Evolutionary conservation across 352 stramenopile genomes (phyloP).

Genomic region (Phytophthora vignae): DNA sequence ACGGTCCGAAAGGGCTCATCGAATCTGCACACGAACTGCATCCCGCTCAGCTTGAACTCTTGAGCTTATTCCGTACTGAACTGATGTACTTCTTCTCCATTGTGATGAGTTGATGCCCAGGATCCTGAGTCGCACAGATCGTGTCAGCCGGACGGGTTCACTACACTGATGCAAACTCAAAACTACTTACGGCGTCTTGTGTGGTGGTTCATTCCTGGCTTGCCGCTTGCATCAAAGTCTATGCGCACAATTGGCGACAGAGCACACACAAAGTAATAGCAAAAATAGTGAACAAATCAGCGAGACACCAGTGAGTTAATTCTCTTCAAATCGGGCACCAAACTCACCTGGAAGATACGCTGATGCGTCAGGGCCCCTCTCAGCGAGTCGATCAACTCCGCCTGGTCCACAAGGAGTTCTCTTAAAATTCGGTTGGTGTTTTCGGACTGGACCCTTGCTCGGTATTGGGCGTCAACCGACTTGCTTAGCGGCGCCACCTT

Average conservation of each 20-base stretch:
- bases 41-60: neutral
- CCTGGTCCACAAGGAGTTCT: neutral
- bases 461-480: neutral
- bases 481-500: neutral
- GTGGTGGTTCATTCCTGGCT: neutral
- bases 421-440: neutral
- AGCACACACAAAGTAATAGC: neutral
- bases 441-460: neutral
- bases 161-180: neutral
- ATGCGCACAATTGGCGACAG: neutral
- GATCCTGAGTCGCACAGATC: neutral
- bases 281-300: neutral
- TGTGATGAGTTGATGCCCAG: neutral
- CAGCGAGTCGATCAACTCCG: neutral
- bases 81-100: constrained; percentile 3
- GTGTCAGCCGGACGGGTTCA: neutral
- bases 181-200: neutral
- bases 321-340: neutral
- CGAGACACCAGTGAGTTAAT: neutral
- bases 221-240: neutral
- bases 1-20: constrained; percentile 11
- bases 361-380: neutral
- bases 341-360: neutral
- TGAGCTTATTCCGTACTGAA: neutral
- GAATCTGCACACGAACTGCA: constrained; percentile 7